Evolutionary conservation across 2,329 filamentous ascomycete species (phyloP), one percentile per base, ranked within the genome.

Genomic region (Cercospora janseana): DNA sequence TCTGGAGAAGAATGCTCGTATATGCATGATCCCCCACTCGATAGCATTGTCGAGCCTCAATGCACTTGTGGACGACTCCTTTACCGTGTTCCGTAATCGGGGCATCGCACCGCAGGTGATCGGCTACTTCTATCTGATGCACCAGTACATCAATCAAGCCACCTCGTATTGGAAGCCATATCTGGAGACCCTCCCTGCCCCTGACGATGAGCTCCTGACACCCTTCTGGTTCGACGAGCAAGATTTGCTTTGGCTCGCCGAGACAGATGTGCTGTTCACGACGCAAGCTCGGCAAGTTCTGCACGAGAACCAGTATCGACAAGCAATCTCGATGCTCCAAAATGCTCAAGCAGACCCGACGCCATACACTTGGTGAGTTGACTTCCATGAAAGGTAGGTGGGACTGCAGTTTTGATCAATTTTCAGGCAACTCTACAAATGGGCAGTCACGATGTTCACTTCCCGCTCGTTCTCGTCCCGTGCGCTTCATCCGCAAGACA

Each of bases 371-470:
- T 74, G 72, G 71, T 73, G 63, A 66, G 67, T 69, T 37, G 27
- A 27, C 15, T 28, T 29, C 15, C 29, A 32, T 31, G 20, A 7
- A 52, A 60, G 59, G 64, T 66, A 66, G 57, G 64, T 63, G 29
- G 12, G 26, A 27, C 50, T 38, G n/a, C 46, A 32, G 26, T 55
- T 59, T 55, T 60, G 51, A 57, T 58, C 40, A 18, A n/a, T 48
- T 52, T 31, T 13, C 62, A 78, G 75, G 71, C 64, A 73, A 31
- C 67, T 73, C 10, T 76, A 72, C 54, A 61, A 69, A 31, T 78
- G 76, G 74, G 74, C 76, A n/a, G 70, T 74, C 12, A 76, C 74
- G 4, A 73, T 79, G 16, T 75, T 73, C 58, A 74, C 73, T 3
- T 78, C 76, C 3, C 72, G 77, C 24, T 72, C 73, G 12, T 79